phyloP scores from a whole-genome alignment of 202 grass and related monocot species.

The Saccharum hybrid region DNA sequence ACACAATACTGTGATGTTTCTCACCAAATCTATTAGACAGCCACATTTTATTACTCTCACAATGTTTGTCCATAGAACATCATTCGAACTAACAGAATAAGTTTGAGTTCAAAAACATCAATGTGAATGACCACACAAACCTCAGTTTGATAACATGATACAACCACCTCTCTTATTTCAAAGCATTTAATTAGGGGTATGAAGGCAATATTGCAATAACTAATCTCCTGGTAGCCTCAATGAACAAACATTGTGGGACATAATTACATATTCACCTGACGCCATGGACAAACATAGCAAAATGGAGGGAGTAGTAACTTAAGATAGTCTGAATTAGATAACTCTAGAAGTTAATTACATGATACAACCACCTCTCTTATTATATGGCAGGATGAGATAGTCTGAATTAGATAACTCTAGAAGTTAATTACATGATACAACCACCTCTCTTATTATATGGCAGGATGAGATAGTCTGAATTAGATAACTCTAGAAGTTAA shows the following conservation, averaged over 20 bases:
- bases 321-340: background rate
- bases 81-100: background rate
- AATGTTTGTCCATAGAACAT: background rate
- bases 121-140: too few relatives aligned
- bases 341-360: too few relatives aligned
- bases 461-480: background rate
- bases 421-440: too few relatives aligned
- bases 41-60: background rate
- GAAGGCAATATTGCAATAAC: background rate
- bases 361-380: too few relatives aligned
- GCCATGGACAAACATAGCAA: background rate
- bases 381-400: too few relatives aligned
- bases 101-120: background rate
- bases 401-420: too few relatives aligned
- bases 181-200: background rate
- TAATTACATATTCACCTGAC: background rate
- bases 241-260: background rate
- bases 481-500: background rate
- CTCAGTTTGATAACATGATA: background rate
- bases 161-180: background rate
- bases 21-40: background rate
- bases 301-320: background rate
- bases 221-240: background rate
- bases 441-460: too few relatives aligned
- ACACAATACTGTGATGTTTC: conserved; percentile 13